Percentiles rank a stretch among this genome's conserved stretches.
phyloP scores from a whole-genome alignment of 352 stramenopile species.

The Halophytophthora batemanensis region DNA sequence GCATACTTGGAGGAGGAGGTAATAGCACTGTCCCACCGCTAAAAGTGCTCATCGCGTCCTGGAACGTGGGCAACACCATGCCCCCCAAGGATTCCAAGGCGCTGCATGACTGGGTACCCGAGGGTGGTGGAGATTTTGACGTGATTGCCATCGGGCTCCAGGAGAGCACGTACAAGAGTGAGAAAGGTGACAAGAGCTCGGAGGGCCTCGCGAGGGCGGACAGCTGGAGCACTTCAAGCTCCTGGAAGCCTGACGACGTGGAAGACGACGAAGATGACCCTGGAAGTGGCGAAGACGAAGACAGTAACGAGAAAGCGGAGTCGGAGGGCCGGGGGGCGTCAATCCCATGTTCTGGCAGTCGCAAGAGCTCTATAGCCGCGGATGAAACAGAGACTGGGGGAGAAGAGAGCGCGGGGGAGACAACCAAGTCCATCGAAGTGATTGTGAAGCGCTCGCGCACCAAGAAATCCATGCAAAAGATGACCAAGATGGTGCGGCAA shows the following conservation, averaged over 20 bases:
- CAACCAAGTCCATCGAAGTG: constrained; percentile 32
- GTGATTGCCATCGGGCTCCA: constrained; percentile 82
- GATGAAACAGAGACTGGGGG: constrained; percentile 11
- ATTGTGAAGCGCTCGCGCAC: constrained; percentile 61
- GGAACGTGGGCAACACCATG: constrained; percentile 87
- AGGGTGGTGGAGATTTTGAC: constrained; percentile 75
- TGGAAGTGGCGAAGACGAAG: constrained; percentile 19
- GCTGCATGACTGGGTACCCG: constrained; percentile 71
- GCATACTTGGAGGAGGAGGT: no score
- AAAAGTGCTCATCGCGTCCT: constrained; percentile 67
- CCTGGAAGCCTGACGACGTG: constrained; percentile 16
- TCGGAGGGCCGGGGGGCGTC: constrained; percentile 5
- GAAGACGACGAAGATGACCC: constrained; percentile 21
- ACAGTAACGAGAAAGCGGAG: constrained; percentile 15
- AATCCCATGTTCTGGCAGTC: no score
- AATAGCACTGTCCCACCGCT: constrained; percentile 18
- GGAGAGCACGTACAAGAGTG: constrained; percentile 73
- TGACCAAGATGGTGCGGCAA: constrained; percentile 57
- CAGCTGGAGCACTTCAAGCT: constrained; percentile 14
- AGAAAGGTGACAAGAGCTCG: constrained; percentile 27
- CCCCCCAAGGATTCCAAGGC: constrained; percentile 49
- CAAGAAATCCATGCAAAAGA: constrained; percentile 70
- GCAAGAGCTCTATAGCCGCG: neutral
- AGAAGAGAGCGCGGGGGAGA: constrained; percentile 1
- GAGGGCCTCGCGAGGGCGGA: constrained; percentile 24